Evolutionary conservation across 129 eudicot genomes (phyloP), one percentile per base, ranked within the genome.

Genomic region (Tagetes patula): DNA sequence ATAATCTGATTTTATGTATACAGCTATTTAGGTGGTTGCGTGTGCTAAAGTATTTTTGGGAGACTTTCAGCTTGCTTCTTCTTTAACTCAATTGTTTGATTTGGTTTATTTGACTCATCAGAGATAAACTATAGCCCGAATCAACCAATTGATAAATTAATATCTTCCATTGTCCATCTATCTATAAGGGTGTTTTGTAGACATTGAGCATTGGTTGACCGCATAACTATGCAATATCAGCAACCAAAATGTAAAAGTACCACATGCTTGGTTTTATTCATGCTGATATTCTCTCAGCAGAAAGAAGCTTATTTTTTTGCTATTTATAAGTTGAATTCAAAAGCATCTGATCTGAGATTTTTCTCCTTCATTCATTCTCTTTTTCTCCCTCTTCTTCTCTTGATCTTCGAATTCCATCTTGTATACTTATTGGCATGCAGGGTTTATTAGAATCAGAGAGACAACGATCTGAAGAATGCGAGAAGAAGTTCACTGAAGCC

Each of bases 401-500:
- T 55, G 67, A 33, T 76, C 31, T 43, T 11, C 67, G 54, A 50
- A 56, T 56, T 53, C 52, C 39, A 32, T 65, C 61, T 64, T 55
- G 65, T 53, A 64, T 54, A 56, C 62, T 34, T 71, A 54, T 43
- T 42, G 50, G 49, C 48, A 20, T 69, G 85, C 80, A 94, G 97
- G 84, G 70, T 40, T 75, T 76, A 37, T 71, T 94, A 81, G 81
- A 86, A 69, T 84, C 89, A 46, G 96, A 93, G 82, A 89, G 80
- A 73, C 80, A 84, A 84, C 80, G 91, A 63, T 89, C 98, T 58
- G 87, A 86, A 63, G 89, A 85, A 67, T 85, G 79, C 80, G 96
- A 93, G 81, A 87, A 79, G 80, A 90, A 82, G 79, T 82, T 71
- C 3, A 73, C 81, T 27, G 91, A 83, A 80, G 90, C 91, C 56